phyloP scores from a whole-genome alignment of 2,329 filamentous ascomycete genomes.

The Didymella sp. region DNA sequence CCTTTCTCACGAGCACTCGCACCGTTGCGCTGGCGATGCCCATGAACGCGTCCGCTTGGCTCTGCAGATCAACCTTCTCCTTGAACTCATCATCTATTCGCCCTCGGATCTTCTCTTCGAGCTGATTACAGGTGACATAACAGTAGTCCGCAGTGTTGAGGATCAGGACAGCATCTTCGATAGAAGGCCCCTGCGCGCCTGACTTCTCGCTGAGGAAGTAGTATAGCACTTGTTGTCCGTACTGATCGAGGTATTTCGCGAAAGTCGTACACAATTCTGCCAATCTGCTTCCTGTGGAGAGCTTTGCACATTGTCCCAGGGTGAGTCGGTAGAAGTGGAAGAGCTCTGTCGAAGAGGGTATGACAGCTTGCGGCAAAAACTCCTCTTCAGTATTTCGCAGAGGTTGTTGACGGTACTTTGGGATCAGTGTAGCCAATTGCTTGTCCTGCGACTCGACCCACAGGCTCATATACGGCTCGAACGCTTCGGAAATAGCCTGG shows the following conservation, averaged over 20 bases:
- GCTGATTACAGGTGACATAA: conserved; percentile 88
- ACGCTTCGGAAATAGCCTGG: conserved; percentile 92
- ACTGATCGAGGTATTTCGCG: conserved; percentile 92
- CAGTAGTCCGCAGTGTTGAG: conserved; percentile 98
- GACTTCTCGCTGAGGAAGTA: conserved; percentile 70
- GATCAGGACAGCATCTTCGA: conserved; percentile 83
- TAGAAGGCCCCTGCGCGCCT: conserved; percentile 61
- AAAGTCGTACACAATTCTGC: conserved; percentile 85
- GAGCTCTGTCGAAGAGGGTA: conserved; percentile 91
- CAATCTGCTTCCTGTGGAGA: conserved; percentile 88
- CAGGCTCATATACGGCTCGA: conserved; percentile 93
- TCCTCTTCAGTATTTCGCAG: conserved; percentile 86
- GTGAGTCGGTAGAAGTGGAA: conserved; percentile 97
- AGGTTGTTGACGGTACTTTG: conserved; percentile 84
- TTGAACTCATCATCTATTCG: conserved; percentile 82
- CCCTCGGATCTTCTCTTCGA: conserved; percentile 93
- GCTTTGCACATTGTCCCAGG: conserved; percentile 91
- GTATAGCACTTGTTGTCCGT: conserved; percentile 89
- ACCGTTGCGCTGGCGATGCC: conserved; percentile 91
- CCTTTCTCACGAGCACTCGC: conserved; percentile 79
- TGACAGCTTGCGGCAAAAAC: conserved; percentile 87
- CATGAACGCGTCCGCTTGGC: conserved; percentile 93
- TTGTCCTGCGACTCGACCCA: conserved; percentile 98
- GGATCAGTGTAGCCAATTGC: conserved; percentile 81
- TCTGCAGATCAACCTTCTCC: conserved; percentile 81